Evolutionary conservation across 2,329 filamentous ascomycete species (phyloP), one percentile per base, ranked within the genome.

Genomic region (Colletotrichum limetticola): DNA sequence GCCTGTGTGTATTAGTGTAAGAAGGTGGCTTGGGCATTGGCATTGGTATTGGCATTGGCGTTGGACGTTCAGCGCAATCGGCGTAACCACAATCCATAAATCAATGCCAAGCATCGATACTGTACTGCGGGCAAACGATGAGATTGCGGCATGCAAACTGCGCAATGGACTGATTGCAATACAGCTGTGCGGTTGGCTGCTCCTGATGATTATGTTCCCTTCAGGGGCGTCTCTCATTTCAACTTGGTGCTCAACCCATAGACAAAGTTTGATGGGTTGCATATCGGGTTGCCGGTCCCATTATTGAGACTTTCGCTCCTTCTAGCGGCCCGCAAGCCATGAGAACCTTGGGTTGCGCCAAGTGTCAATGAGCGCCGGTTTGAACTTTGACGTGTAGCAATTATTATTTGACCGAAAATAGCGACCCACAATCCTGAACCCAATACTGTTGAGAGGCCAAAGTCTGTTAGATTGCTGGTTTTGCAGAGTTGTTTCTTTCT

Each of bases 191-290:
- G 57, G 49, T 56, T 56, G 35, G 57, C 49, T 19, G 22, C 14
- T 7, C 28, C n/a, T 35, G 30, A 1, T 49, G 42, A 26, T 56
- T 8, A 62, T 24, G 37, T 62, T 14, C 22, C 12, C 14, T 24
- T 26, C 32, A 46, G 46, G 14, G 58, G 49, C 26, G 42, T 28
- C 42, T n/a, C 53, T 71, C 69, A 63, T 68, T 71, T 71, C 65
- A 5, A 60, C 46, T n/a, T 56, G 66, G 46, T 62, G 49, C 14
- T 22, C 19, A 3, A 24, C 5, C 42, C 4, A 9, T 26, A 16
- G 28, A 35, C 30, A 57, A 28, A 46, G n/a, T 52, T 65, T 30
- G 55, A 46, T 37, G 19, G 52, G 30, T 42, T 65, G 49, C 11
- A 9, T 52, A 32, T 37, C 53, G 46, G 22, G 12, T 37, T 55